Evolutionary conservation across 108 stramenopile species (phyloP).

Genomic region (Cyclotella baltica): DNA sequence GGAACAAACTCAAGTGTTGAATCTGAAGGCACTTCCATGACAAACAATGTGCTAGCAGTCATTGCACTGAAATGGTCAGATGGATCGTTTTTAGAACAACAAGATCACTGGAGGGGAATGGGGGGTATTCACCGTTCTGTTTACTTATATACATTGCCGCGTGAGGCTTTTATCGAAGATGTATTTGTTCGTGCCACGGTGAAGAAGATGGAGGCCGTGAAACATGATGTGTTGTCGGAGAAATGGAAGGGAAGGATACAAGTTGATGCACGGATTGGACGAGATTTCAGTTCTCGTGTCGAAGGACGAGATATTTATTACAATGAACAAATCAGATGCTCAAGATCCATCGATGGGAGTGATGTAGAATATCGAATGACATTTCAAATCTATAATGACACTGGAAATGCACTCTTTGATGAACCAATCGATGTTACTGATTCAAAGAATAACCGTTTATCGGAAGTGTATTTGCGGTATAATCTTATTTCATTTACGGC

Average conservation of each 20-base stretch:
- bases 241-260: constrained; percentile 21
- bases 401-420: constrained; percentile 22
- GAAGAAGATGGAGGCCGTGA: not conserved
- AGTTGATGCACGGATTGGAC: constrained; percentile 32
- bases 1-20: not conserved
- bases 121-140: constrained; percentile 93
- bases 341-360: constrained; percentile 39
- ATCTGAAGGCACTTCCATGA: not conserved
- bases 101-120: constrained; percentile 97
- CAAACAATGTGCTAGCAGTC: constrained; percentile 52
- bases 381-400: constrained; percentile 42
- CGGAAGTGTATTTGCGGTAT: constrained; percentile 26
- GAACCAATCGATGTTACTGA: constrained; percentile 37
- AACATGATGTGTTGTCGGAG: not conserved
- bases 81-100: constrained; percentile 91
- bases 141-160: constrained; percentile 73
- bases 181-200: constrained; percentile 58
- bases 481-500: constrained; percentile 39
- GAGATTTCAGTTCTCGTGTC: constrained; percentile 21
- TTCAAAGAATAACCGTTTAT: not conserved
- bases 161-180: constrained; percentile 69
- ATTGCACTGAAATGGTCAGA: constrained; percentile 89
- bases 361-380: constrained; percentile 32
- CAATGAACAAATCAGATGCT: constrained; percentile 59
- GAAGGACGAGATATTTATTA: constrained; percentile 58